Evolutionary conservation across 2,329 filamentous ascomycete genomes (phyloP).

Genomic region (Onygenales sp.): DNA sequence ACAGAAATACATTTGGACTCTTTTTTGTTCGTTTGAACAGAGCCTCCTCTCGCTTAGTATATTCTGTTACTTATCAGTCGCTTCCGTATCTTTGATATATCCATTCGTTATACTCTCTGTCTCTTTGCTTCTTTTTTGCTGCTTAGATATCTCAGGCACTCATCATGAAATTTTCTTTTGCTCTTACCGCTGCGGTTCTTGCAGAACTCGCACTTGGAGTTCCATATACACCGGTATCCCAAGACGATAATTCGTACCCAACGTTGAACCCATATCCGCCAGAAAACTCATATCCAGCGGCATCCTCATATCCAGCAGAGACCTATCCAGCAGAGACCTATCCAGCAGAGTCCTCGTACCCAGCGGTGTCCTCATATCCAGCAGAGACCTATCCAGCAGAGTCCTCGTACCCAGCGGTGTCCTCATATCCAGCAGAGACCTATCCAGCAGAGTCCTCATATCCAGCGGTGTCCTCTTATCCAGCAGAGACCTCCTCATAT

Average conservation of each 20-base stretch:
- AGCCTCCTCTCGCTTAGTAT: too few relatives aligned
- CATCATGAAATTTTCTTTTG: not conserved
- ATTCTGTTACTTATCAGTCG: not conserved
- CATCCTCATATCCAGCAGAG: not conserved
- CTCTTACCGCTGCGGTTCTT: slow-evolving; percentile 1
- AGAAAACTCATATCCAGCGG: not conserved
- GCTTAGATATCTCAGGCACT: not conserved
- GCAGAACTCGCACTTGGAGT: not conserved
- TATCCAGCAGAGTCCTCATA: too few relatives aligned
- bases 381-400: too few relatives aligned
- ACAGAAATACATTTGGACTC: too few relatives aligned
- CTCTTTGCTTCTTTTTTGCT: not conserved
- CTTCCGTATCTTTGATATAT: not conserved
- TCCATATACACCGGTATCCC: not conserved
- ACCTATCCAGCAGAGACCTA: too few relatives aligned
- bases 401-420: too few relatives aligned
- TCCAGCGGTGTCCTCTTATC: too few relatives aligned
- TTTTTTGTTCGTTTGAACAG: too few relatives aligned
- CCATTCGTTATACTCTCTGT: not conserved
- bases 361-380: too few relatives aligned
- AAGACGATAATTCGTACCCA: not conserved
- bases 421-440: too few relatives aligned
- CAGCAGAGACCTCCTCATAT: too few relatives aligned
- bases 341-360: too few relatives aligned
- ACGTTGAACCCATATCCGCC: not conserved